Evolutionary conservation across 2,329 filamentous ascomycete species (phyloP).

Genomic region (Fusarium guadeloupense): DNA sequence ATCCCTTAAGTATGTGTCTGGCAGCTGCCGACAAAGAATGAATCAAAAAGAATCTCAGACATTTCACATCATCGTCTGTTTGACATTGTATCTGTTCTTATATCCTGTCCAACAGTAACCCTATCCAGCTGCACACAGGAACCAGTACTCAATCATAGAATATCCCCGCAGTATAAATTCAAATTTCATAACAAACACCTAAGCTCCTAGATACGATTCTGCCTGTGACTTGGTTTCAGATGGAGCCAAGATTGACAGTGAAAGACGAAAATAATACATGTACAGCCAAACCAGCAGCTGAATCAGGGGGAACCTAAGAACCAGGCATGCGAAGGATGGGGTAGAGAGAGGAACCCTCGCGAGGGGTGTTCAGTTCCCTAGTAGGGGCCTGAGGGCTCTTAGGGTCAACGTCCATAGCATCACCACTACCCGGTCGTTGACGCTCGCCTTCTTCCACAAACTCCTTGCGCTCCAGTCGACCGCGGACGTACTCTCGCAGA

Average conservation of each 20-base stretch:
- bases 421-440: conserved; percentile 32
- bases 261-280: conserved; percentile 35
- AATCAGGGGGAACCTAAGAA: conserved; percentile 34
- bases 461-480: conserved; percentile 65
- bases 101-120: conserved; percentile 6
- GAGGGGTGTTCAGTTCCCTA: conserved; percentile 37
- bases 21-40: neutral
- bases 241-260: neutral
- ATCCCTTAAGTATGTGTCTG: conserved; percentile 2
- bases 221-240: neutral
- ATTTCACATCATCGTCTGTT: neutral
- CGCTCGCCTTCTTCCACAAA: conserved; percentile 52
- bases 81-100: neutral
- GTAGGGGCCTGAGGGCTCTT: conserved; percentile 45
- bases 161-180: neutral
- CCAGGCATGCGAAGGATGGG: conserved; percentile 53
- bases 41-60: neutral
- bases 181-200: conserved; percentile 3
- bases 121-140: neutral
- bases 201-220: conserved; percentile 2
- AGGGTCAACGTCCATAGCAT: conserved; percentile 51
- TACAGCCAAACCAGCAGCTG: conserved; percentile 30
- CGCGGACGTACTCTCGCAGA: conserved; percentile 65
- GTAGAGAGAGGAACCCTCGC: conserved; percentile 51
- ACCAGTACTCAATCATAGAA: conserved; percentile 4